phyloP scores from a whole-genome alignment of 495 filamentous ascomycete genomes.

The Pyrenula massariospora region DNA sequence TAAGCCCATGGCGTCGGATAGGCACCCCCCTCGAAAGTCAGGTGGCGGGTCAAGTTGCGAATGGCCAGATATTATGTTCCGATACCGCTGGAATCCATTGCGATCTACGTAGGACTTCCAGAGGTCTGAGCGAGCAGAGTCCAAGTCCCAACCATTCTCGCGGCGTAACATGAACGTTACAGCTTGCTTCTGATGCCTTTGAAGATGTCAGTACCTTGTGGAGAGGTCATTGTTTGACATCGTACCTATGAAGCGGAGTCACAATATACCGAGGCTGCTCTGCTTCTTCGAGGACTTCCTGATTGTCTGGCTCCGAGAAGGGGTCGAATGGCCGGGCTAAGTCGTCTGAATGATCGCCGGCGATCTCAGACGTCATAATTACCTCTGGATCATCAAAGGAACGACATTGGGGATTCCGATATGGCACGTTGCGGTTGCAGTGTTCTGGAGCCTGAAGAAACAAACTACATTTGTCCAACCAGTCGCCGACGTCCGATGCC shows the following conservation, averaged over 20 bases:
- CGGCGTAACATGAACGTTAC: constrained; percentile 28
- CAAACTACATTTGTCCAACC: constrained; percentile 5
- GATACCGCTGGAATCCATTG: neutral
- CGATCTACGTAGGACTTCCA: neutral
- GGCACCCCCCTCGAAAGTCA: constrained; percentile 2
- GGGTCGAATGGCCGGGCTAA: no score
- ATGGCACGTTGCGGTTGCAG: constrained; percentile 19
- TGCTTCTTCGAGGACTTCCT: constrained; percentile 6
- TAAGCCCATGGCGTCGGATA: constrained; percentile 11
- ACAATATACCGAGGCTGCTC: neutral
- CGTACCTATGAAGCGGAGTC: constrained; percentile 3
- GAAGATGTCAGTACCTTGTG: neutral
- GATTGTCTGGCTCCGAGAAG: constrained; percentile 1
- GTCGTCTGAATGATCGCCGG: no score
- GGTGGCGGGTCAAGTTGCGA: neutral
- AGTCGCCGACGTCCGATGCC: constrained; percentile 7
- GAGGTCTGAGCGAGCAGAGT: neutral
- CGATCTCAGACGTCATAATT: no score
- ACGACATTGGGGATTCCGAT: constrained; percentile 32
- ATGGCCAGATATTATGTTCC: neutral
- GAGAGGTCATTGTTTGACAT: neutral
- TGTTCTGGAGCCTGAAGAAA: constrained; percentile 25
- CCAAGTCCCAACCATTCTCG: constrained; percentile 21
- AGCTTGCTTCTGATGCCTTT: constrained; percentile 30
- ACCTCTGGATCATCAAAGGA: constrained; percentile 6